Conservation (phyloP, 768 basidiomycete species). For the Leccinum uliginosum region DNA sequence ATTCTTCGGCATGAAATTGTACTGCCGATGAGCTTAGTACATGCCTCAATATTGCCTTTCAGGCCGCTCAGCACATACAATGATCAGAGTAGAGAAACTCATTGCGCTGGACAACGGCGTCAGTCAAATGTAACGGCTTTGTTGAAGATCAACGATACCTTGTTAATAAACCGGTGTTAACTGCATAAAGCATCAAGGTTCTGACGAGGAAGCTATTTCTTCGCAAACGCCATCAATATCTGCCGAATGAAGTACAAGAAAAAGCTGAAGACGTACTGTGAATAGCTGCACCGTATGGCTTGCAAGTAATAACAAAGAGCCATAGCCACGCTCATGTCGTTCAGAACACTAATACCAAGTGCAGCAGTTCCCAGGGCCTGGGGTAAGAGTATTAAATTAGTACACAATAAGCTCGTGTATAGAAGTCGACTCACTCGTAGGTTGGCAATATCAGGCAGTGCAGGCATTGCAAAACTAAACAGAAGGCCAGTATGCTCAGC, state of each 20-base stretch:
- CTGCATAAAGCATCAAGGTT: constrained; percentile 50
- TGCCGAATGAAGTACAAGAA: not conserved
- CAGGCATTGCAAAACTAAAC: constrained; percentile 38
- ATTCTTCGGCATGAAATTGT: constrained; percentile 49
- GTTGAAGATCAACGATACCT: constrained; percentile 34
- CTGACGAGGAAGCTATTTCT: constrained; percentile 56
- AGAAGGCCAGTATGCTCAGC: not conserved
- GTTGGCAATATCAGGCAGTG: constrained; percentile 38
- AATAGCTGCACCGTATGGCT: constrained; percentile 46
- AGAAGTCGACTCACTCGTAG: constrained; percentile 38
- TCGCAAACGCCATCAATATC: constrained; percentile 7
- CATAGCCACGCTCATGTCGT: constrained; percentile 49
- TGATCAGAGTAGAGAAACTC: constrained; percentile 46
- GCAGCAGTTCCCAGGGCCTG: constrained; percentile 47
- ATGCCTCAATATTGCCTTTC: not conserved
- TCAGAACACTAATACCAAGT: constrained; percentile 44
- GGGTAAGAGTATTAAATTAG: not conserved
- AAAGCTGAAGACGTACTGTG: constrained; percentile 31
- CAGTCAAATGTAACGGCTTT: not conserved
- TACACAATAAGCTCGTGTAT: not conserved
- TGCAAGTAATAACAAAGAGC: constrained; percentile 54
- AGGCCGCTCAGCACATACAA: constrained; percentile 37
- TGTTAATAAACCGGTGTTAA: constrained; percentile 62
- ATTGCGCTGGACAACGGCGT: constrained; percentile 16
- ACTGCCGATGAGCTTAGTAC: constrained; percentile 34